phyloP scores from a whole-genome alignment of 1,139 yeast species.

The Protomyces arabidopsidicola region DNA sequence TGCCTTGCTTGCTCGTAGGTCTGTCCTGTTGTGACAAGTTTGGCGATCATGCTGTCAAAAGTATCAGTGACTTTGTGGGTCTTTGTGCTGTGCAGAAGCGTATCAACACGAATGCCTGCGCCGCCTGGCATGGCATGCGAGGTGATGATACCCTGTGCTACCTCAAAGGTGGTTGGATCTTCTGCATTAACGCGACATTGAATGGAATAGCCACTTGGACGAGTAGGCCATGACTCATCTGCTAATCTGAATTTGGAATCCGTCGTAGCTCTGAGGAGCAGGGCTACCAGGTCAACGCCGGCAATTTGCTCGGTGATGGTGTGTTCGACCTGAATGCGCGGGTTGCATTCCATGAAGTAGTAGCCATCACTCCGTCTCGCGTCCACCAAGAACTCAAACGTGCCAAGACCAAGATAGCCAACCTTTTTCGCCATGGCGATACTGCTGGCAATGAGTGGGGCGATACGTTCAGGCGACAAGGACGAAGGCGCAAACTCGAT shows the following conservation, averaged over 20 bases:
- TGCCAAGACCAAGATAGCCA: slow-evolving; percentile 94
- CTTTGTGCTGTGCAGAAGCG: slow-evolving; percentile 94
- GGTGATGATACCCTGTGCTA: slow-evolving; percentile 97
- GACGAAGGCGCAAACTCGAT: slow-evolving; percentile 83
- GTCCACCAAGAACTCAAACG: slow-evolving; percentile 82
- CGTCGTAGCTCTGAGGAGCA: slow-evolving; percentile 60
- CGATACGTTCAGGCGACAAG: slow-evolving; percentile 61
- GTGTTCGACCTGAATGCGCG: slow-evolving; percentile 95
- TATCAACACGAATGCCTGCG: slow-evolving; percentile 96
- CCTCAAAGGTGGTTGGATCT: slow-evolving; percentile 96
- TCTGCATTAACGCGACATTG: slow-evolving; percentile 99
- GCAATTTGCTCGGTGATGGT: slow-evolving; percentile 95
- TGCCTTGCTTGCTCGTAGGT: slow-evolving; percentile 2
- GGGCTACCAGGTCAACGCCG: slow-evolving; percentile 88
- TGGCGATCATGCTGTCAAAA: slow-evolving; percentile 97
- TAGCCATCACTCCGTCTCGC: slow-evolving; percentile 81
- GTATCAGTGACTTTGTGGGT: slow-evolving; percentile 95
- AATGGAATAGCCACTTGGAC: slow-evolving; percentile 90
- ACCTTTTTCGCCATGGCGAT: slow-evolving; percentile 68
- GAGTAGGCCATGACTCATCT: slow-evolving; percentile 74
- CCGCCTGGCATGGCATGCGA: slow-evolving; percentile 99
- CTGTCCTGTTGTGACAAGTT: slow-evolving; percentile 37
- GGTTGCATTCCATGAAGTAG: slow-evolving; percentile 92
- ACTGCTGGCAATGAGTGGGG: slow-evolving; percentile 73
- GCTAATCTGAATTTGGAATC: slow-evolving; percentile 61